Conservation (phyloP, 208 protist genomes). For the Acanthamoeba divionensis region DNA sequence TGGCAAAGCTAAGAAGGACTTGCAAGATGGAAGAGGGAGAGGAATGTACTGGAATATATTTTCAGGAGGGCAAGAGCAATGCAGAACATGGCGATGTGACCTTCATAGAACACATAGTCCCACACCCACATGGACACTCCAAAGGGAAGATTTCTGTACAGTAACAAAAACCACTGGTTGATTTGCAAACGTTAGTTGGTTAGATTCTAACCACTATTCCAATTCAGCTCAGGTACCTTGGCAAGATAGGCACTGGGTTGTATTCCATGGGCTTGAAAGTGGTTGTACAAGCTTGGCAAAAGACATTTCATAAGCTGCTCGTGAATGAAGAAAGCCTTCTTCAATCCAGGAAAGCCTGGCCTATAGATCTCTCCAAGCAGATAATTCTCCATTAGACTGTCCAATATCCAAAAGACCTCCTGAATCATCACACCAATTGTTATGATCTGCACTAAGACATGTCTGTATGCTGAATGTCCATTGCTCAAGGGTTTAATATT, state of each 20-base stretch:
- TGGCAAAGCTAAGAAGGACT: too few species aligned
- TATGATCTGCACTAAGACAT: too few species aligned
- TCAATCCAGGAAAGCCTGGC: background rate
- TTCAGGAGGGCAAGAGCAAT: background rate
- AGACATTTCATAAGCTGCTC: conserved; percentile 16
- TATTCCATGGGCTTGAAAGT: background rate
- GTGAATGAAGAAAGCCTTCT: background rate
- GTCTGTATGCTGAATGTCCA: background rate
- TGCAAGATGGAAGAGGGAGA: background rate
- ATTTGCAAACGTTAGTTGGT: background rate
- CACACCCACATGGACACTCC: background rate
- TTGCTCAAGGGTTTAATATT: background rate
- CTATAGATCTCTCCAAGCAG: background rate
- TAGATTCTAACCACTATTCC: background rate
- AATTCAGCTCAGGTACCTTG: background rate
- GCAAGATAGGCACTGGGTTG: background rate
- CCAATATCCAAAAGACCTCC: conserved; percentile 47
- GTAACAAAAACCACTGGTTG: background rate
- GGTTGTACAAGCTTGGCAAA: background rate
- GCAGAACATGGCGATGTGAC: background rate
- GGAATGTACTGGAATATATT: background rate
- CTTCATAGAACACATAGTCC: conserved; percentile 46
- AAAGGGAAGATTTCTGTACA: background rate
- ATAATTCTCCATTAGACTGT: background rate
- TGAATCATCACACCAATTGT: too few species aligned